Percentiles rank a stretch among this genome's conserved stretches.
Conservation (phyloP, 768 basidiomycete genomes). For the Mycena pura region DNA sequence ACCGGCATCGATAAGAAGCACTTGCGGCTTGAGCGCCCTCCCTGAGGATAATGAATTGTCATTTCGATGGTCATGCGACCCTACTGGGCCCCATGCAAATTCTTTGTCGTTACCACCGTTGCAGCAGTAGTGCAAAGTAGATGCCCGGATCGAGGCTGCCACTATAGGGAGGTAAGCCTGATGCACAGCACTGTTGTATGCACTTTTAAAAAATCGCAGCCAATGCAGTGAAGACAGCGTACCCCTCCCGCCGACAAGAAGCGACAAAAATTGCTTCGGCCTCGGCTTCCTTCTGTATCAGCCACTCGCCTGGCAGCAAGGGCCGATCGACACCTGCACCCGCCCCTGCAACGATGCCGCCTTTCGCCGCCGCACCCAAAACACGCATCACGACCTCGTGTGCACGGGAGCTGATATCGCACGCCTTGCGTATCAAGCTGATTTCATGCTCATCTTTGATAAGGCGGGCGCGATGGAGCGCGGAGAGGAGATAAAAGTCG, state of each 20-base stretch:
- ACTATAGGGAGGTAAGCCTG: constrained; percentile 95
- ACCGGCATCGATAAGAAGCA: constrained; percentile 92
- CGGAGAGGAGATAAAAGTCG: constrained; percentile 71
- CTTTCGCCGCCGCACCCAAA: constrained; percentile 75
- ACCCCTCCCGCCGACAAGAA: constrained; percentile 89
- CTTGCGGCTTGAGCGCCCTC: constrained; percentile 62
- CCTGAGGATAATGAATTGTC: constrained; percentile 50
- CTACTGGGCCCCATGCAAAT: constrained; percentile 84
- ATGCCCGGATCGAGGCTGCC: constrained; percentile 84
- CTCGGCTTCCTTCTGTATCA: constrained; percentile 91
- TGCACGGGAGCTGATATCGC: constrained; percentile 85
- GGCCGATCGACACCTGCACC: constrained; percentile 56
- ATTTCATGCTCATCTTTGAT: constrained; percentile 82
- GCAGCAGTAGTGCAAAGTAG: constrained; percentile 88
- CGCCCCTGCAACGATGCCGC: constrained; percentile 52
- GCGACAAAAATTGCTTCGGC: constrained; percentile 95
- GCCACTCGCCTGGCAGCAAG: constrained; percentile 79
- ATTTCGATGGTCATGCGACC: constrained; percentile 61
- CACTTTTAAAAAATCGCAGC: background rate
- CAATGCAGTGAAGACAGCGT: constrained; percentile 30
- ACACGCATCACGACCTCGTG: constrained; percentile 94
- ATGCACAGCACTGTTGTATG: constrained; percentile 65
- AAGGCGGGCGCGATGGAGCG: constrained; percentile 82
- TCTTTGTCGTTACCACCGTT: constrained; percentile 79
- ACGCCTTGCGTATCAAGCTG: constrained; percentile 76